Evolutionary conservation across 2,329 filamentous ascomycete species (phyloP), one percentile per base, ranked within the genome.

Genomic region (Huntiella bhutanensis): DNA sequence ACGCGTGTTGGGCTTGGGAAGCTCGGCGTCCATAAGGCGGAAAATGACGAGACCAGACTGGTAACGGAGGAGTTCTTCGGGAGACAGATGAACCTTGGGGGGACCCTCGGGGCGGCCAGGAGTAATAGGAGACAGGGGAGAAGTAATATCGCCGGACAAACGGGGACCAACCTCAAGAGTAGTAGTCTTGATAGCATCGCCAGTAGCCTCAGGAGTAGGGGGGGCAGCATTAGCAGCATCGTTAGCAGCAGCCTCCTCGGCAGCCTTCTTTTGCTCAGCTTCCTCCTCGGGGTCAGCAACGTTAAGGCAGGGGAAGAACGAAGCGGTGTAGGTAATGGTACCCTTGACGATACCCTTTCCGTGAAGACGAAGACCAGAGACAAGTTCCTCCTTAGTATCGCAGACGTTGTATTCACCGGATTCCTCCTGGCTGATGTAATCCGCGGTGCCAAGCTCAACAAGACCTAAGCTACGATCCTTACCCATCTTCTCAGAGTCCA

Each of bases 1-100:
- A 51, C 84, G 80, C 28, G 77, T 80, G 53, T 87, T 74, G 45
- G 69, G 74, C 52, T 82, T 76, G 1, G 83, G 73, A 58, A 98
- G 72, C 47, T 95, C 81, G 17, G 80, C 86, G 51, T 96, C 87
- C 58, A 95, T 75, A 48, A 98, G 74, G 58, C 87, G 88, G 71
- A 98, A 96, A 47, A 98, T 82, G 52, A 98, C 70, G 48, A 98
- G 72, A 52, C 91, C 91, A 48, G 83, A 91, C 64, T 96, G 86
- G 58, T 95, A 80, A 57, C 82, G 77, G 54, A 80, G 64, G 15
- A 98, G 70, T 58, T 96, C 83, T 51, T 95, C 80, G 1, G 77
- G 75, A 4, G 72, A 77, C 43, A 98, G 73, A 47, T 70, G 77
- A 52, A 95, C 67, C 65, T 92, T 93, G 22, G 84, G 81, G 11